Conservation (phyloP, 2,329 filamentous ascomycete species). For the Xylariomycetidae sp. region DNA sequence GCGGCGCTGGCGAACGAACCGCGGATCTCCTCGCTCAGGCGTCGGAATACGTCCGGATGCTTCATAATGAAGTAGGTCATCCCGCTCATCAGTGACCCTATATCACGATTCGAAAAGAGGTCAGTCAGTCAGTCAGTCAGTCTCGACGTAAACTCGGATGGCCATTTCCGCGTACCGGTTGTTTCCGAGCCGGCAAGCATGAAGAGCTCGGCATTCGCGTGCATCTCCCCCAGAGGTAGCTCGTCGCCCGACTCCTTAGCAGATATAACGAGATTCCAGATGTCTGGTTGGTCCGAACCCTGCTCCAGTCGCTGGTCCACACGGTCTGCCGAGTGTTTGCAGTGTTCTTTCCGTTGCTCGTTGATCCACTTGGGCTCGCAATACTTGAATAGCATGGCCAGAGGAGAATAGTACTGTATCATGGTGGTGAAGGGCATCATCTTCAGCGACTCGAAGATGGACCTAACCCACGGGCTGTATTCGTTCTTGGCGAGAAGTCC, state of each 20-base stretch:
- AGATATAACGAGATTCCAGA: constrained; percentile 19
- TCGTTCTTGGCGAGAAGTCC: constrained; percentile 10
- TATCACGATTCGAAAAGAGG: background rate
- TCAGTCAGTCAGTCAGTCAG: too few species aligned
- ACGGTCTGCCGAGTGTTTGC: constrained; percentile 19
- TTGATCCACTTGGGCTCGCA: constrained; percentile 19
- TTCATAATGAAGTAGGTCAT: constrained; percentile 8
- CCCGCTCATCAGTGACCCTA: constrained; percentile 30
- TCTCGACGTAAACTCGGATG: too few species aligned
- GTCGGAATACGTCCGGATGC: constrained; percentile 18
- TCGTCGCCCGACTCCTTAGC: constrained; percentile 4
- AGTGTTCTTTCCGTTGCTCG: constrained; percentile 15
- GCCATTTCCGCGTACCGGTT: constrained; percentile 6
- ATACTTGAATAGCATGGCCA: constrained; percentile 12
- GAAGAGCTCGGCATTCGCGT: constrained; percentile 13
- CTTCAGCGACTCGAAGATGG: constrained; percentile 10
- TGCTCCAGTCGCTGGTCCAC: constrained; percentile 21
- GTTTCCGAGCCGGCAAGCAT: constrained; percentile 16
- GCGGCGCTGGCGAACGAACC: constrained; percentile 14
- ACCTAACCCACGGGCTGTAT: constrained; percentile 13
- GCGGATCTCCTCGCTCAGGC: constrained; percentile 23
- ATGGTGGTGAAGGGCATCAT: constrained; percentile 16
- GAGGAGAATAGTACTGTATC: constrained; percentile 19
- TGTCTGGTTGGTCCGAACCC: constrained; percentile 18
- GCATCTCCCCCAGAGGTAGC: constrained; percentile 13